Percentiles rank a stretch among this genome's conserved stretches.
Conservation (phyloP, 2,329 filamentous ascomycete genomes). For the Pyrenochaeta sp. region DNA sequence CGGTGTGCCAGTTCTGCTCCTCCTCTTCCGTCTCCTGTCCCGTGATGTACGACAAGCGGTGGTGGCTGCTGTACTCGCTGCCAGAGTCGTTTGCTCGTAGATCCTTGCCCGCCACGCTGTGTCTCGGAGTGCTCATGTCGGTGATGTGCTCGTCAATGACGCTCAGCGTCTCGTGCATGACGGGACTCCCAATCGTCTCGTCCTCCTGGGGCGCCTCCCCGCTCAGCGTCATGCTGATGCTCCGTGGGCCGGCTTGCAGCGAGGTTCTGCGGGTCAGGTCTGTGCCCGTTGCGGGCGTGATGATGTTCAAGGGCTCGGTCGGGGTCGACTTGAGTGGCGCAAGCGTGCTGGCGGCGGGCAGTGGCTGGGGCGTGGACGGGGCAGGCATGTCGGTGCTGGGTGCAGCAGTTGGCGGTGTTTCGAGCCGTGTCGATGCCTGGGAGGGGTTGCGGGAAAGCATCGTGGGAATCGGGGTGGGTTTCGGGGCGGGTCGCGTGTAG, state of each 20-base stretch:
- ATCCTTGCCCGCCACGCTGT: conserved; percentile 61
- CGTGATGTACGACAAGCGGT: conserved; percentile 87
- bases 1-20: conserved; percentile 74
- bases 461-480: conserved; percentile 43
- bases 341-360: conserved; percentile 23
- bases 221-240: conserved; percentile 47
- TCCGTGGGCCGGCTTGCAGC: conserved; percentile 34
- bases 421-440: conserved; percentile 25
- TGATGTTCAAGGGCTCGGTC: conserved; percentile 43
- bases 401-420: conserved; percentile 14
- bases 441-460: conserved; percentile 43
- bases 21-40: conserved; percentile 96
- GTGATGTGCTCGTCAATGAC: conserved; percentile 98
- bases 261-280: conserved; percentile 30
- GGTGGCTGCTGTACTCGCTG: conserved; percentile 87
- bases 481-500: conserved; percentile 68
- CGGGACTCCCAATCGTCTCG: conserved; percentile 69
- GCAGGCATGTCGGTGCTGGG: conserved; percentile 30
- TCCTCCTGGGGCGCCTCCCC: conserved; percentile 51
- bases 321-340: conserved; percentile 26
- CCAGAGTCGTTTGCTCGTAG: conserved; percentile 75
- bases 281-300: conserved; percentile 21
- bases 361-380: conserved; percentile 21
- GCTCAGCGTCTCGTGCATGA: conserved; percentile 92
- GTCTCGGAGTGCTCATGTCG: conserved; percentile 73